Evolutionary conservation across 2,329 filamentous ascomycete genomes (phyloP), one percentile per base, ranked within the genome.

Genomic region (Trichoderma aggressivum): DNA sequence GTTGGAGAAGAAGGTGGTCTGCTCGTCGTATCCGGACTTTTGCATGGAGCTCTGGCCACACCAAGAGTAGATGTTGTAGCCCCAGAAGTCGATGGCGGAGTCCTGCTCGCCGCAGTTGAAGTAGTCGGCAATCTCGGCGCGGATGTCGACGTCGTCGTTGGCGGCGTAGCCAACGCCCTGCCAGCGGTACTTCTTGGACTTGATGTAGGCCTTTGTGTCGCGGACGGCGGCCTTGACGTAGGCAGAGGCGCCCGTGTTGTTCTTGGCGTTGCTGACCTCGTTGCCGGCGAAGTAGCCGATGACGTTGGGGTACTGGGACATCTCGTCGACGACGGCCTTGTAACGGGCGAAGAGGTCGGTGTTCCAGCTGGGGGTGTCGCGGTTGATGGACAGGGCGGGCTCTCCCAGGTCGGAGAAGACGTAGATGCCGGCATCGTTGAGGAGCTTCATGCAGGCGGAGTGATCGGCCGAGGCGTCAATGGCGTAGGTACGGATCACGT

Each of bases 61-160:
- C 96, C 96, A 99, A 67, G 94, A 97, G 88, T 99, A 99, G 84
- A 98, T 97, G 87, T 99, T 99, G 91, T 98, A 98, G 72, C 96
- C 96, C 93, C 94, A 99, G 87, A 97, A 98, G 83, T 99, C 96
- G 75, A 98, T 97, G 73, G 92, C 84, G 39, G 85, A 80, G 39
- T 43, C 39, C 73, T 89, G 82, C 3, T 77, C 70, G 72, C 94
- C 93, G 80, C 96, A 99, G 87, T 97, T 94, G 85, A 99, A 98
- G 88, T 97, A 99, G 80, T 94, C 85, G 76, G 94, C 93, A 79
- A 98, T 89, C 78, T 94, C 86, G 75, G 86, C 86, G 81, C 96
- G 93, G 77, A 97, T 97, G 26, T 89, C 87, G 53, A 90, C 87
- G 81, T 98, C 94, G 77, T 98, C 96, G 82, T 97, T 96, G 82